Evolutionary conservation across 345 rosid species (phyloP).

Genomic region (Anastatica hierochuntica): DNA sequence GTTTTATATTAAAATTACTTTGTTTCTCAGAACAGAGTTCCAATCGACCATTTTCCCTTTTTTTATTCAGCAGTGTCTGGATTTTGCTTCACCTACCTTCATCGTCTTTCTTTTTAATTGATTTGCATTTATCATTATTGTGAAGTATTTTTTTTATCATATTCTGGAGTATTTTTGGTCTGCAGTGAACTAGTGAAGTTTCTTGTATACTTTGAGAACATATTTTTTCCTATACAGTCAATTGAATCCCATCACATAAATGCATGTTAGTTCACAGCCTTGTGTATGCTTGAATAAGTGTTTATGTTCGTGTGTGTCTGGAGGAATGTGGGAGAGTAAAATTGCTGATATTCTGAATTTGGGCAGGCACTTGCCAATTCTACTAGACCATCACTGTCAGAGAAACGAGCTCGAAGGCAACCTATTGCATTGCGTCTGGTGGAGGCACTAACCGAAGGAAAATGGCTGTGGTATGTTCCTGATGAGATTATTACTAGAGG

Average conservation of each 20-base stretch:
- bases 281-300: slow-evolving; percentile 5
- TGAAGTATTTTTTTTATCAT: too few relatives aligned
- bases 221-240: background rate
- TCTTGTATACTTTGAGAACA: background rate
- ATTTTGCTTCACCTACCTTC: slow-evolving; percentile 5
- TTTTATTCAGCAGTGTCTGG: slow-evolving; percentile 11
- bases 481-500: too few relatives aligned
- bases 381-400: slow-evolving; percentile 36
- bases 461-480: slow-evolving; percentile 93
- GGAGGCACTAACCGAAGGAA: slow-evolving; percentile 72
- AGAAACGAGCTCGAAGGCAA: slow-evolving; percentile 63
- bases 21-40: slow-evolving; percentile 1
- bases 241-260: slow-evolving; percentile 3
- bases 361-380: slow-evolving; percentile 49
- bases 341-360: slow-evolving; percentile 11
- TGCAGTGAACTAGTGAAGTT: slow-evolving; percentile 3
- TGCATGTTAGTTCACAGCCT: slow-evolving; percentile 8
- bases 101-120: background rate
- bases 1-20: slow-evolving; percentile 3
- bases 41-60: background rate
- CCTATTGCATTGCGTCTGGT: slow-evolving; percentile 44
- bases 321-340: too few relatives aligned
- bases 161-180: slow-evolving; percentile 4
- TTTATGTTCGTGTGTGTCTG: too few relatives aligned
- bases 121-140: background rate